A percentile compares a stretch with the other conserved stretches of the same genome.
Evolutionary conservation across 2,329 filamentous ascomycete species (phyloP).

Genomic region (Madurella fahalii): DNA sequence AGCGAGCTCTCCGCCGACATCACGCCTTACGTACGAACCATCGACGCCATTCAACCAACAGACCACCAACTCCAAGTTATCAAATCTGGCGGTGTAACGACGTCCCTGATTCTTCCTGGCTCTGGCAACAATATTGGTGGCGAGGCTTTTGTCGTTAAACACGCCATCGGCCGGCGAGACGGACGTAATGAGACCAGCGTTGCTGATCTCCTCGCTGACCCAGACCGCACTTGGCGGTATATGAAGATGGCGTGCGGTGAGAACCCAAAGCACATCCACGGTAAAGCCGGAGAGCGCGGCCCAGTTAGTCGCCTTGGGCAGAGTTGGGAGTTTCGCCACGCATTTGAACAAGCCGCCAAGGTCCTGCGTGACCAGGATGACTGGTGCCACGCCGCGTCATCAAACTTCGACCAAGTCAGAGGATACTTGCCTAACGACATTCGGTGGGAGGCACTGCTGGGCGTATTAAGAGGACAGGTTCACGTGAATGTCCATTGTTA

Average conservation of each 20-base stretch:
- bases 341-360: conserved; percentile 57
- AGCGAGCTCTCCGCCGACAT: conserved; percentile 62
- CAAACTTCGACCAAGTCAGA: conserved; percentile 43
- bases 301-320: conserved; percentile 61
- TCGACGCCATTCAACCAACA: conserved; percentile 59
- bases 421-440: neutral
- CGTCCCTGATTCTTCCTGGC: conserved; percentile 61
- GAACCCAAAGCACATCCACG: conserved; percentile 61
- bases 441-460: conserved; percentile 51
- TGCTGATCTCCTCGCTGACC: conserved; percentile 60
- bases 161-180: conserved; percentile 55
- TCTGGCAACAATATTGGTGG: conserved; percentile 70
- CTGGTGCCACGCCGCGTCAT: conserved; percentile 57
- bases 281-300: conserved; percentile 47
- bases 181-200: conserved; percentile 60
- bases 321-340: conserved; percentile 63
- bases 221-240: conserved; percentile 60
- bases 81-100: conserved; percentile 67
- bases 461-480: conserved; percentile 62
- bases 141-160: conserved; percentile 65
- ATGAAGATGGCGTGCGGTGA: conserved; percentile 75
- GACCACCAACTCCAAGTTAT: conserved; percentile 64
- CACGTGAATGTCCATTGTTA: conserved; percentile 69
- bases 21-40: conserved; percentile 63
- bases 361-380: conserved; percentile 59